Evolutionary conservation across 306 rosid species (phyloP).

Genomic region (Vigna unguiculata): DNA sequence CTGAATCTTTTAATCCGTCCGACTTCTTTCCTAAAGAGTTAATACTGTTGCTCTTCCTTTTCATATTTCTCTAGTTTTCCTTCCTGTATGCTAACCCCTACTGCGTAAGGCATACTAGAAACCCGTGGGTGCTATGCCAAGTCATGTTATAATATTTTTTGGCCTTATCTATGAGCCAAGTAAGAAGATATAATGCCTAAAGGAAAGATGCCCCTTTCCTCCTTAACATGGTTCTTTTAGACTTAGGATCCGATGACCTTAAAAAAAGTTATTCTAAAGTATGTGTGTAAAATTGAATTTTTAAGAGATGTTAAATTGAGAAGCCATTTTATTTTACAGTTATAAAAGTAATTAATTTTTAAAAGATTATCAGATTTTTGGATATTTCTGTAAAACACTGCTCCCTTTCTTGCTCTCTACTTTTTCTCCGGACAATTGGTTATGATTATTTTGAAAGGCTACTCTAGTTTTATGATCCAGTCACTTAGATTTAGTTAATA

Average conservation of each 20-base stretch:
- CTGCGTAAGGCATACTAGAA: not conserved
- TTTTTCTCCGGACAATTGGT: not conserved
- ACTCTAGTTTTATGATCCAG: not conserved
- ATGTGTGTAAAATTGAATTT: not conserved
- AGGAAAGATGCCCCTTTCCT: conserved; percentile 20
- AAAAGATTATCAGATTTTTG: not conserved
- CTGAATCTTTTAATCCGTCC: conserved; percentile 19
- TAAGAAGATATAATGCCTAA: conserved; percentile 1
- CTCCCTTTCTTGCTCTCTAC: not conserved
- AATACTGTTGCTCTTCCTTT: conserved; percentile 9
- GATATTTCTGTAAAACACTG: not conserved
- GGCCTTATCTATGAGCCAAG: not conserved
- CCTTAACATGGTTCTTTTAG: not conserved
- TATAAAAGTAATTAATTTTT: not conserved
- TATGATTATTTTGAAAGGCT: not conserved
- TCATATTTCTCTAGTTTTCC: conserved; percentile 33
- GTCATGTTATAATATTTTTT: not conserved
- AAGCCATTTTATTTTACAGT: not conserved
- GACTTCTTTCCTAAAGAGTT: conserved; percentile 1
- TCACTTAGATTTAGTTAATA: not conserved
- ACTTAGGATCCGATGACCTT: not conserved
- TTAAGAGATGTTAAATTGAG: not conserved
- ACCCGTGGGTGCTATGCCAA: conserved; percentile 14
- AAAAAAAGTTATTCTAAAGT: not conserved
- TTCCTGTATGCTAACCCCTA: not conserved